A percentile compares a stretch with the other conserved stretches of the same genome.
These are phyloP conservation scores for Apiospora hydei DNA, from an alignment of 2,329 filamentous ascomycete species.

Conservation along the genomic window DNA sequence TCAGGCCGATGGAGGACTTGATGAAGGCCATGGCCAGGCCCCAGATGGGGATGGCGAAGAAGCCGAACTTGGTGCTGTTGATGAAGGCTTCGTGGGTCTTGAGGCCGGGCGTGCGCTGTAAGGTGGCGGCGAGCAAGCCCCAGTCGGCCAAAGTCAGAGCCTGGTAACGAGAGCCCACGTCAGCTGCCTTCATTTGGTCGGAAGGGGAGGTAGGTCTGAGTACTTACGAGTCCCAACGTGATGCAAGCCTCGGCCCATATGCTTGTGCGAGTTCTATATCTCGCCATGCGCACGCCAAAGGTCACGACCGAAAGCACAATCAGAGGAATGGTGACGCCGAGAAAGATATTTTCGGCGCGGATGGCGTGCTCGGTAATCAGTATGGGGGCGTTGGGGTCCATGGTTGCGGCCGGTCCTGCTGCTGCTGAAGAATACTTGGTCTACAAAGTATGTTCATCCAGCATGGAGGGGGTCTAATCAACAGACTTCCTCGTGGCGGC, in stretches of 20 bases:
- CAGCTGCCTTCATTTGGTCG: not conserved
- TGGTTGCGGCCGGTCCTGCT: not conserved
- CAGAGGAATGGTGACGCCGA: not conserved
- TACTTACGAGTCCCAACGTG: constrained; percentile 12
- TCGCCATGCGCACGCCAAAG: not conserved
- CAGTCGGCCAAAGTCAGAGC: not conserved
- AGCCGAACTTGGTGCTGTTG: not conserved
- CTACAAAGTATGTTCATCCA: not conserved
- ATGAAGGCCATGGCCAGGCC: constrained; percentile 21
- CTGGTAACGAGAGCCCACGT: not conserved
- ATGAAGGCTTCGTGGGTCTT: not conserved
- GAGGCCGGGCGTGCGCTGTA: not conserved
- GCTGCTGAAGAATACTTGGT: not conserved
- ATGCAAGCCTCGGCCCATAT: constrained; percentile 13
- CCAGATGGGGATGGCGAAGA: constrained; percentile 14
- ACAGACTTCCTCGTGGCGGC: not conserved
- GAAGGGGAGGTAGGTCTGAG: too few species aligned
- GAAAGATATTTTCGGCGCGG: not conserved
- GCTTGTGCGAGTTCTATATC: not conserved
- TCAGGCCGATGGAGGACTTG: constrained; percentile 22
- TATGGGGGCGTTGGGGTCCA: not conserved
- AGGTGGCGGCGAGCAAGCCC: not conserved
- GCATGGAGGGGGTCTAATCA: not conserved
- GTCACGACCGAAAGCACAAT: not conserved
- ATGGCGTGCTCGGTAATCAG: not conserved